Evolutionary conservation across 176 grass and related monocot species (phyloP), one percentile per base, ranked within the genome.

Genomic region (Aegilops sharonensis): DNA sequence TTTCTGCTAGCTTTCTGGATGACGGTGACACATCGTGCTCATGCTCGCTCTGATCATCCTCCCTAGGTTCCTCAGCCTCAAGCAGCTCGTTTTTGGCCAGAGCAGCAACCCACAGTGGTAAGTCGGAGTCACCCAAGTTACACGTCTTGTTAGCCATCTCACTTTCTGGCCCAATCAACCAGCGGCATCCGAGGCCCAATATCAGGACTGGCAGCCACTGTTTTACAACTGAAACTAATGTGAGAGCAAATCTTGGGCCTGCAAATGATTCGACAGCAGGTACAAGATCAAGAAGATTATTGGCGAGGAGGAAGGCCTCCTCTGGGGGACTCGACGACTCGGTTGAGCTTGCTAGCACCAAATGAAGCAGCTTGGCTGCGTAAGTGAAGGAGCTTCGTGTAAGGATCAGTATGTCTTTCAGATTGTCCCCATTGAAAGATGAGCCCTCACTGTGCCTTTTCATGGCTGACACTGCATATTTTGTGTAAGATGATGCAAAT

Each of bases 281-380:
- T 72, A 94, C 24, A 42, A 98, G 75, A 81, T 98, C 93, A 82
- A 98, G 91, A 89, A 98, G 93, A 88, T 90, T 61, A 89, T 94
- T 98, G 15, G 93, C 82, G 78, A 98, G 90, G 81, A 83, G 76
- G 61, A 95, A 98, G 30, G 78, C 86, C 36, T 91, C 93, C 56
- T 78, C 85, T 70, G 82, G 76, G 72, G 89, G 79, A 60, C 21
- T 59, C 21, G 83, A 83, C 1, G 79, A 83, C 50, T 94, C 88
- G 3, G 60, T 78, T 23, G 79, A 87, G 75, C 77, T 88, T 87
- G 86, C 82, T 27, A 95, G 77, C 25, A 91, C 83, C 89, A 95
- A 84, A 91, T 98, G 89, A 57, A 95, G 85, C 83, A 95, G 60
- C 85, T 98, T 98, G 21, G 90, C 81, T 72, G 89, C 78, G 31